phyloP scores from a whole-genome alignment of 805 yeast genomes.

The Wickerhamiella sergipiensis region DNA sequence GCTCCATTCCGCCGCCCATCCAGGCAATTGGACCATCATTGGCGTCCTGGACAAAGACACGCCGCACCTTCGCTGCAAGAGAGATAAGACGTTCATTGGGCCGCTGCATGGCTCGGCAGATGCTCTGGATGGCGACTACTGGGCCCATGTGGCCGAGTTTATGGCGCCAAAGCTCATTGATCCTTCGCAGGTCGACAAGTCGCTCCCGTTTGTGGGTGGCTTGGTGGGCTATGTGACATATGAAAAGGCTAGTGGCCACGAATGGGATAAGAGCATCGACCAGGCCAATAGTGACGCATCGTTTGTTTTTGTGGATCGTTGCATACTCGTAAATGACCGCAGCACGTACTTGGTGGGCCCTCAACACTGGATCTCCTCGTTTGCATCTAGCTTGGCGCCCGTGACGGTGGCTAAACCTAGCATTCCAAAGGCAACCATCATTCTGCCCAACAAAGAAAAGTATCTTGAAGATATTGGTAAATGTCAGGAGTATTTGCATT shows the following conservation, averaged over 20 bases:
- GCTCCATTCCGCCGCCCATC: slow-evolving; percentile 65
- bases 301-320: slow-evolving; percentile 13
- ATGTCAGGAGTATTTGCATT: slow-evolving; percentile 53
- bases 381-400: neutral
- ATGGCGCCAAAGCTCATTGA: slow-evolving; percentile 18
- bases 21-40: slow-evolving; percentile 81
- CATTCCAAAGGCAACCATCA: slow-evolving; percentile 11
- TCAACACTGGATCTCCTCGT: slow-evolving; percentile 2
- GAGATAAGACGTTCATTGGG: slow-evolving; percentile 9
- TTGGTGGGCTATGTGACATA: slow-evolving; percentile 74
- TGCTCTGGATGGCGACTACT: slow-evolving; percentile 1
- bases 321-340: slow-evolving; percentile 7
- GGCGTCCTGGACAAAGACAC: slow-evolving; percentile 34
- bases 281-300: slow-evolving; percentile 16
- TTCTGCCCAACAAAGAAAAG: slow-evolving; percentile 35
- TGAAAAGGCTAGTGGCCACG: slow-evolving; percentile 44
- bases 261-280: slow-evolving; percentile 3
- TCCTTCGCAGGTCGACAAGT: slow-evolving; percentile 4
- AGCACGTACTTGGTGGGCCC: slow-evolving; percentile 10
- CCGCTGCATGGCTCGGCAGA: slow-evolving; percentile 2
- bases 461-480: slow-evolving; percentile 43
- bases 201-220: slow-evolving; percentile 83
- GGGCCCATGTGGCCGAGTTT: slow-evolving; percentile 9
- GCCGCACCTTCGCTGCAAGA: slow-evolving; percentile 13
- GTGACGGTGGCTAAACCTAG: neutral